Evolutionary conservation across 371 early-diverging fungal genomes (phyloP), one percentile per base, ranked within the genome.

Genomic region (Smittium culicis): DNA sequence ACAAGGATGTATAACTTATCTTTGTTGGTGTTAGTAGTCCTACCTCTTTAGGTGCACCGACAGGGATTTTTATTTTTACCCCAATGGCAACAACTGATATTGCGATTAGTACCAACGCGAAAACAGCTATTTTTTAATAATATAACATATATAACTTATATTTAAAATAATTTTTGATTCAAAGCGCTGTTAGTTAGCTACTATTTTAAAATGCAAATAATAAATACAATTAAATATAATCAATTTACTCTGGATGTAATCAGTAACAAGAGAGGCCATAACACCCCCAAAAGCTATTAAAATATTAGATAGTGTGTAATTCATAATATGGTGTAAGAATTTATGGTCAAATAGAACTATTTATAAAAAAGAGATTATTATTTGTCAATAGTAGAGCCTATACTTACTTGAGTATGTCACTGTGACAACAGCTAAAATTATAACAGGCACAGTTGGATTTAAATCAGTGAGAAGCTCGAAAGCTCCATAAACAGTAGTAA

Each of bases 231-330:
- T 76, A 54, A 24, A 68, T n/a, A n/a, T n/a, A n/a, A n/a, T n/a
- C n/a, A n/a, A n/a, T n/a, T n/a, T 64, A 34, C 74, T 73, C 68
- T 80, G 81, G 60, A 80, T 70, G n/a, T 77, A 72, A 59, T 80
- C 81, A 32, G 81, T 80, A 59, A 80, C 62, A 35, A 80, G 67
- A 31, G 81, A 81, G 0, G 81, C 79, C 61, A 72, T 74, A 14
- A 80, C 73, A 27, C 81, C 81, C 67, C 81, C 81, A 69, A 79
- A 77, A 1, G 79, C 74, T 32, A n/a, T 8, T 16, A 14, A 14
- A 14, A 14, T 45, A 45, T 45, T n/a, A n/a, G n/a, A n/a, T n/a
- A n/a, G n/a, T n/a, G n/a, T n/a, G 54, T 25, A 25, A 17, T 20
- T 54, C 54, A 54, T 20, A 54, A 54, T 54, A 54, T 20, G n/a